These are phyloP conservation scores for Paramyrothecium sp. DNA, from an alignment of 2,329 filamentous ascomycete genomes.

Conservation along the genomic window DNA sequence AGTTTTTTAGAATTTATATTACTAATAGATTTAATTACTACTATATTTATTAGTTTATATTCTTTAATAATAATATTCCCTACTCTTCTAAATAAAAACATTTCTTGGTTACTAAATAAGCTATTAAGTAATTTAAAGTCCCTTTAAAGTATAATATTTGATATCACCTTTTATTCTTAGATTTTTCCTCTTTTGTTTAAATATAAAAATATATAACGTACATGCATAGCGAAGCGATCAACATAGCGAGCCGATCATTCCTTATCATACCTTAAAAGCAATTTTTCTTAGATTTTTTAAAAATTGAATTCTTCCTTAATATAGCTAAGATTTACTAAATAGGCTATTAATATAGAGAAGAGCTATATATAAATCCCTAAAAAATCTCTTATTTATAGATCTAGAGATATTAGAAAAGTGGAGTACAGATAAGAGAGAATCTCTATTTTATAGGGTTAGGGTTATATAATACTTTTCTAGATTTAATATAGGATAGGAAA, in stretches of 20 bases:
- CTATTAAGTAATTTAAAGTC: no score
- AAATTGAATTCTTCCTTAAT: conserved; percentile 2
- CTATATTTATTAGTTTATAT: background rate
- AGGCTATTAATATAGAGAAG: background rate
- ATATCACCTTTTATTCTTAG: no score
- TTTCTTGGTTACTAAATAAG: background rate
- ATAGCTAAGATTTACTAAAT: background rate
- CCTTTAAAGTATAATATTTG: no score
- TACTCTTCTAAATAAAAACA: background rate
- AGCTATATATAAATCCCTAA: background rate
- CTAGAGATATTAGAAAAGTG: background rate
- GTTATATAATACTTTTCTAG: background rate
- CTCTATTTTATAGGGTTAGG: background rate
- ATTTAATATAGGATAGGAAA: background rate
- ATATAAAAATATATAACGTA: no score
- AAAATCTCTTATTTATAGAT: background rate
- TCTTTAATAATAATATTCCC: background rate
- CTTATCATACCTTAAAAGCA: background rate
- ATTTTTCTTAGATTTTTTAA: no score
- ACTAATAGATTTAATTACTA: background rate
- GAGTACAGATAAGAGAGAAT: background rate
- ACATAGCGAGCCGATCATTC: background rate
- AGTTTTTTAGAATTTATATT: background rate
- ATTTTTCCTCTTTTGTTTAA: no score
- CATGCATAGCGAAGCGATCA: background rate